These are phyloP conservation scores for Gaeumannomyces sp. DNA, from an alignment of 2,329 filamentous ascomycete genomes.

Conservation along the genomic window DNA sequence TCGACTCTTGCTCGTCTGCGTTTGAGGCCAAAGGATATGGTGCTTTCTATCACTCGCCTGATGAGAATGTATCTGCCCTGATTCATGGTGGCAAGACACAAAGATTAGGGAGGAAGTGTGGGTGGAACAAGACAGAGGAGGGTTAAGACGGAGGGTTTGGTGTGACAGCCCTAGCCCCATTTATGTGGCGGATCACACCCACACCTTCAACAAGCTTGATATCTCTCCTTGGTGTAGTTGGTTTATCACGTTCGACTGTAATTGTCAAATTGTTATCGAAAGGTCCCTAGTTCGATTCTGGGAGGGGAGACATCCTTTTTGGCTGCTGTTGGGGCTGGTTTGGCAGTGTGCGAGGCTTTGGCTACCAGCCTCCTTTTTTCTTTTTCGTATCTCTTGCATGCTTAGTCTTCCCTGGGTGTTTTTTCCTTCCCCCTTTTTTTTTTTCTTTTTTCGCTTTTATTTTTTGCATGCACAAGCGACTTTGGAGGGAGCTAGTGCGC, in stretches of 20 bases:
- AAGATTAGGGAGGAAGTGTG: background rate
- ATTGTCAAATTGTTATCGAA: constrained; percentile 7
- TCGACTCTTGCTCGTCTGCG: background rate
- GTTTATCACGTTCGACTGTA: constrained; percentile 9
- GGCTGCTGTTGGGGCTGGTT: no score
- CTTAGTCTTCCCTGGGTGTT: no score
- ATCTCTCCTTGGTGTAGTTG: constrained; percentile 8
- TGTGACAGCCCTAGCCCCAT: background rate
- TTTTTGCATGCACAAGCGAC: no score
- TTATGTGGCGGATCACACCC: background rate
- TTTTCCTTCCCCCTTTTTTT: no score
- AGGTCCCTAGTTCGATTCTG: constrained; percentile 8
- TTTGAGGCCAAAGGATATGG: no score
- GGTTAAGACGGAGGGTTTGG: background rate
- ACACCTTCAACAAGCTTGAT: background rate
- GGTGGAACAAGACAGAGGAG: background rate
- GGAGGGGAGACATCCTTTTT: constrained; percentile 3
- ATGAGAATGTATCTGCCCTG: no score
- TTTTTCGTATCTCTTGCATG: no score
- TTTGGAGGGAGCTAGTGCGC: no score
- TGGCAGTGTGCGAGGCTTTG: no score
- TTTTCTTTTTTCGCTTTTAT: no score
- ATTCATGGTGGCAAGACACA: background rate
- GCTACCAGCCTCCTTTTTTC: no score
- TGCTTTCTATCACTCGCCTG: no score